Conservation (phyloP, 2,329 filamentous ascomycete genomes). For the Fusarium aywerte region DNA sequence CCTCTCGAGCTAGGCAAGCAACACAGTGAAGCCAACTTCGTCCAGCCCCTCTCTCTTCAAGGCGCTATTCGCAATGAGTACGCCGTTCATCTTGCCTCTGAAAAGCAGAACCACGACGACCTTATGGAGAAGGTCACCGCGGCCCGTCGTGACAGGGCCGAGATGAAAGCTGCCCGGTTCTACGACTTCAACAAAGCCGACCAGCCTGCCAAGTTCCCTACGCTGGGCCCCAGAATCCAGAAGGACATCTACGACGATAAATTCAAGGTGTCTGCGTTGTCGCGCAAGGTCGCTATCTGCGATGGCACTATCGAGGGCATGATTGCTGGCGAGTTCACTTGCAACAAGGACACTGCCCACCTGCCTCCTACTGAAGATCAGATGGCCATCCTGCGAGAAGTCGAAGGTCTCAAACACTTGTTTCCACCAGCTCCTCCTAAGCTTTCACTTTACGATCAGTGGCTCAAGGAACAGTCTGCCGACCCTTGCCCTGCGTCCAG, state of each 20-base stretch:
- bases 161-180: background rate
- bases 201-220: background rate
- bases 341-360: conserved; percentile 24
- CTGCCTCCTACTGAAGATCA: conserved; percentile 27
- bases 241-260: conserved; percentile 19
- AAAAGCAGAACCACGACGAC: background rate
- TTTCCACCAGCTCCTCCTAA: background rate
- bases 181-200: background rate
- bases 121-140: background rate
- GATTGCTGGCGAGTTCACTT: conserved; percentile 37
- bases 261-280: conserved; percentile 4
- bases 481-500: background rate
- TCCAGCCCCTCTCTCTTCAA: conserved; percentile 15
- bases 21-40: conserved; percentile 12
- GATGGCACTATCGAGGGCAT: conserved; percentile 31
- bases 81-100: background rate
- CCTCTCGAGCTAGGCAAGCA: background rate
- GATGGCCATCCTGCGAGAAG: conserved; percentile 21
- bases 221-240: background rate
- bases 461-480: conserved; percentile 8
- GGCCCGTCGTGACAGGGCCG: background rate
- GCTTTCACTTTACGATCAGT: conserved; percentile 5
- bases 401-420: conserved; percentile 1
- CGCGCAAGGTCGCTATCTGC: conserved; percentile 25
- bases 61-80: conserved; percentile 12